A percentile compares a stretch with the other conserved stretches of the same genome.
Evolutionary conservation across 2,329 filamentous ascomycete genomes (phyloP).

Genomic region (Beauveria asiatica): DNA sequence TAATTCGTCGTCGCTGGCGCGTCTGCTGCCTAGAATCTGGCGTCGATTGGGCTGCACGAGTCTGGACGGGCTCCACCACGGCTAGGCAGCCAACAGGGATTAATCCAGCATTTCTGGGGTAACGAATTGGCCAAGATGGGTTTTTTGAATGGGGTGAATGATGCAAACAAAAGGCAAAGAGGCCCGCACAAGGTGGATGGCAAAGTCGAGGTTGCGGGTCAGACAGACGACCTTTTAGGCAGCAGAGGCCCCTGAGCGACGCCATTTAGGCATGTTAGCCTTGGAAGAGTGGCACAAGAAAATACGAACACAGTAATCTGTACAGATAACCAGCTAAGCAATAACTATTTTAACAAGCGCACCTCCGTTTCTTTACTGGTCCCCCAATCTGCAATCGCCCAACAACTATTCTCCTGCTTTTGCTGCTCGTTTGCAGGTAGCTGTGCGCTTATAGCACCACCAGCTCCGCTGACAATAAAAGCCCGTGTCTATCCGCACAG

Average conservation of each 20-base stretch:
- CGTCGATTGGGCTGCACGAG: background rate
- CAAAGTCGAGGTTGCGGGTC: background rate
- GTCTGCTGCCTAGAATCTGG: slow-evolving; percentile 7
- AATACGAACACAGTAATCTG: no score
- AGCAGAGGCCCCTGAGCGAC: slow-evolving; percentile 4
- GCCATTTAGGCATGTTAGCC: background rate
- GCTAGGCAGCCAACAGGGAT: slow-evolving; percentile 6
- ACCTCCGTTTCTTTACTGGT: background rate
- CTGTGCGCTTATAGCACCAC: background rate
- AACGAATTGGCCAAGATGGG: background rate
- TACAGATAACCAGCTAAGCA: no score
- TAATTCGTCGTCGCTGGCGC: background rate
- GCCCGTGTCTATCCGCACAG: background rate
- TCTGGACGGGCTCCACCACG: background rate
- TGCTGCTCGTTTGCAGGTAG: background rate
- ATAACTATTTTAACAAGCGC: no score
- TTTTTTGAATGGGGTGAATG: no score
- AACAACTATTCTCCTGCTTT: background rate
- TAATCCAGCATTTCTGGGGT: background rate
- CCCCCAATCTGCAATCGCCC: background rate
- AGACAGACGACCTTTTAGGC: background rate
- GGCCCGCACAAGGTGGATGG: background rate
- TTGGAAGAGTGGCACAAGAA: background rate
- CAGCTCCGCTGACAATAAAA: background rate
- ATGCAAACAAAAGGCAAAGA: background rate